A percentile compares a stretch with the other conserved stretches of the same genome.
phyloP scores from a whole-genome alignment of 306 rosid genomes.

The Styphnolobium japonicum region DNA sequence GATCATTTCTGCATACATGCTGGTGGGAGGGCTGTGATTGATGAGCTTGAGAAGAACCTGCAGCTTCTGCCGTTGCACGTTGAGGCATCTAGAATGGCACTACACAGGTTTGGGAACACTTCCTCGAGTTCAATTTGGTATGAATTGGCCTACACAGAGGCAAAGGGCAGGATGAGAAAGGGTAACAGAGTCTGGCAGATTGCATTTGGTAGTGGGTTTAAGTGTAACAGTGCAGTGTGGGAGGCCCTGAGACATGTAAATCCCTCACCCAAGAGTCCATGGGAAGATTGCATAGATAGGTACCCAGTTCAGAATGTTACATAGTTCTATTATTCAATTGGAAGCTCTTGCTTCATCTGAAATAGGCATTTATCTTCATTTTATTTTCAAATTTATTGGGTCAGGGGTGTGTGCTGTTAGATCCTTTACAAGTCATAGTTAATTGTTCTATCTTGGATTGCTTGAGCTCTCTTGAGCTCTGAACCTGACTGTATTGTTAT shows the following conservation, averaged over 20 bases:
- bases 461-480: neutral
- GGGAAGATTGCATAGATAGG: conserved; percentile 57
- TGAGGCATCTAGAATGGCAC: conserved; percentile 63
- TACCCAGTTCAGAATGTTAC: conserved; percentile 42
- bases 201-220: conserved; percentile 64
- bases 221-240: conserved; percentile 76
- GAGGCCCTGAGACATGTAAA: conserved; percentile 45
- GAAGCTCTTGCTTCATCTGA: neutral
- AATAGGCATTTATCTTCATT: neutral
- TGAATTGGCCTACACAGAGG: conserved; percentile 63
- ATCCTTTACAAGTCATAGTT: neutral
- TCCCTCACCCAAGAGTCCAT: conserved; percentile 47
- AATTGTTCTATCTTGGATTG: neutral
- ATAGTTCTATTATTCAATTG: neutral
- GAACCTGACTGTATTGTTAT: neutral
- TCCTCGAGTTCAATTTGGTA: conserved; percentile 73
- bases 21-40: conserved; percentile 67
- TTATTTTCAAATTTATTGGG: neutral
- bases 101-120: conserved; percentile 64
- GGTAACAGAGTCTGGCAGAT: conserved; percentile 63
- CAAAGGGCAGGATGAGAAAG: conserved; percentile 52
- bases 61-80: conserved; percentile 50
- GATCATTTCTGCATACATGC: conserved; percentile 68
- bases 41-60: conserved; percentile 65
- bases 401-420: neutral